Conservation (phyloP, 139 green algal species). For the Tetradesmus lagerheimii region DNA sequence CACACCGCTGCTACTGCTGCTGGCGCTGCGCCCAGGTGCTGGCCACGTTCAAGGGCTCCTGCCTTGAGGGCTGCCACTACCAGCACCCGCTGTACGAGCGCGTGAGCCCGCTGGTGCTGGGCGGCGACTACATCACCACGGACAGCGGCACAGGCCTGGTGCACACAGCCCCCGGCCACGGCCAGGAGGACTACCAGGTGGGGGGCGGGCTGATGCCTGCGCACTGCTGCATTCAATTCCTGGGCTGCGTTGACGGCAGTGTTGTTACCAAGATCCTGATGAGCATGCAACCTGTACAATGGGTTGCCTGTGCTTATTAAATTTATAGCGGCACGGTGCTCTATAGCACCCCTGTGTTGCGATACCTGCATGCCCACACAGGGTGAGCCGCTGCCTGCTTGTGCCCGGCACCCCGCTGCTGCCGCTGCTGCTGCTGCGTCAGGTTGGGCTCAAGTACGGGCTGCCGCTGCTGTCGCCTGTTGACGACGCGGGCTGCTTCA, state of each 20-base stretch:
- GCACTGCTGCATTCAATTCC: not conserved
- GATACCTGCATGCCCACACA: not conserved
- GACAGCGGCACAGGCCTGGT: slow-evolving; percentile 98
- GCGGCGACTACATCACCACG: slow-evolving; percentile 99
- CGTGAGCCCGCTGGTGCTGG: slow-evolving; percentile 87
- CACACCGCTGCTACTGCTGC: slow-evolving; percentile 2
- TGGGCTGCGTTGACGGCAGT: no score
- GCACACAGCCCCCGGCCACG: slow-evolving; percentile 96
- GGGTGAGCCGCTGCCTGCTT: not conserved
- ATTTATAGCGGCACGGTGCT: no score
- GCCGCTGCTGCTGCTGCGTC: slow-evolving; percentile 5
- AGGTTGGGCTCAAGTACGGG: slow-evolving; percentile 87
- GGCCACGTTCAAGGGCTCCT: slow-evolving; percentile 70
- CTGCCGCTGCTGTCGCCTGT: slow-evolving; percentile 95
- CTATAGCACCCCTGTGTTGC: no score
- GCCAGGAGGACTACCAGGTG: slow-evolving; percentile 96
- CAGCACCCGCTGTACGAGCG: slow-evolving; percentile 92
- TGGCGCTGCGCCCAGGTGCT: slow-evolving; percentile 46
- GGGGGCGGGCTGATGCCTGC: not conserved
- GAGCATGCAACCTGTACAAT: no score
- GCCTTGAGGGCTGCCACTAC: slow-evolving; percentile 90
- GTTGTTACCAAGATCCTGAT: no score
- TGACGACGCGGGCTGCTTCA: slow-evolving; percentile 96
- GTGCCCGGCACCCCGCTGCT: no score
- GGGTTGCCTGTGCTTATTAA: no score